Evolutionary conservation across 768 basidiomycete genomes (phyloP).

Genomic region (Sporobolomyces roseus): DNA sequence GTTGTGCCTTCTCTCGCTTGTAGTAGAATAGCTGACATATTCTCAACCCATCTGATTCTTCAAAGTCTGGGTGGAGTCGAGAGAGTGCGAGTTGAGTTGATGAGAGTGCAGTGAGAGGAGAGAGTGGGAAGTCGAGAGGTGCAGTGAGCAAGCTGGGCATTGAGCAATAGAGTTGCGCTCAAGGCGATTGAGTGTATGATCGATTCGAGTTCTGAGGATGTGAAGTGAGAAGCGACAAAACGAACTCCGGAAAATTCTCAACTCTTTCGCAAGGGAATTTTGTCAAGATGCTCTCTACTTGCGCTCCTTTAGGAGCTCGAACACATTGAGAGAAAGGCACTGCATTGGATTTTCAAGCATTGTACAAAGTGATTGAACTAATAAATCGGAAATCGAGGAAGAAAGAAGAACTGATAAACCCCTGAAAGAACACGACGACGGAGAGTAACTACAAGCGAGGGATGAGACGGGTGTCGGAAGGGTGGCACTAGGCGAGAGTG

Average conservation of each 20-base stretch:
- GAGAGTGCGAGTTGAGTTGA: slow-evolving; percentile 17
- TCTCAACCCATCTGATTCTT: not conserved
- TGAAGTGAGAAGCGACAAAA: not conserved
- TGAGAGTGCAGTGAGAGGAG: not conserved
- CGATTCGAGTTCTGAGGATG: no score
- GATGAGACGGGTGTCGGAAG: not conserved
- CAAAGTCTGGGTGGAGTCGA: slow-evolving; percentile 11
- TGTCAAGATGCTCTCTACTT: no score
- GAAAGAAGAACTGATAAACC: not conserved
- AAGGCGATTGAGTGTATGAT: no score
- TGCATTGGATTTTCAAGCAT: no score
- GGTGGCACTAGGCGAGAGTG: slow-evolving; percentile 55
- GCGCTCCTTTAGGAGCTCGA: no score
- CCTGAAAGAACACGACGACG: not conserved
- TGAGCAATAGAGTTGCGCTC: no score
- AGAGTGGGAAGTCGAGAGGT: slow-evolving; percentile 14
- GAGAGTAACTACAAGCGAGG: not conserved
- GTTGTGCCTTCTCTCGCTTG: slow-evolving; percentile 7
- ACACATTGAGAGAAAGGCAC: no score
- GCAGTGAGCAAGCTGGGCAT: not conserved
- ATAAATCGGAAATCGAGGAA: not conserved
- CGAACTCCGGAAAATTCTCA: no score
- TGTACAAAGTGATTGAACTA: no score
- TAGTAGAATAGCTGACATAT: slow-evolving; percentile 2
- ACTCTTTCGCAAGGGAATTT: no score